A percentile compares a stretch with the other conserved stretches of the same genome.
Conservation (phyloP, 345 rosid genomes). For the Isatis tinctoria region DNA sequence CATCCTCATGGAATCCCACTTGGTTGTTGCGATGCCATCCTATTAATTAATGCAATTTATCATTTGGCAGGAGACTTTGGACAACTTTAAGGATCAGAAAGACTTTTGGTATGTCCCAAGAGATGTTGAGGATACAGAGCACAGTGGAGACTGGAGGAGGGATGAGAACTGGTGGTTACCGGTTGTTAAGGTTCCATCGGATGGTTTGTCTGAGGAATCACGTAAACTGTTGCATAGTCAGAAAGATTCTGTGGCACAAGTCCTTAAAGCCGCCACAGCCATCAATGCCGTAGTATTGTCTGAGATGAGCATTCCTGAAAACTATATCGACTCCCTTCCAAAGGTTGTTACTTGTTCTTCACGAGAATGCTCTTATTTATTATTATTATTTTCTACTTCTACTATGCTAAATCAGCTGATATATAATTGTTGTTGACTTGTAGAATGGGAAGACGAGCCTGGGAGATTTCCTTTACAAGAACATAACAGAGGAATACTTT, state of each 20-base stretch:
- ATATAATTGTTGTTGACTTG: background rate
- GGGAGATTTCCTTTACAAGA: conserved; percentile 74
- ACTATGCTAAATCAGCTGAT: background rate
- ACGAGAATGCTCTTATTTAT: background rate
- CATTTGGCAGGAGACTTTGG: conserved; percentile 59
- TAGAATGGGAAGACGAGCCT: conserved; percentile 90
- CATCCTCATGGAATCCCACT: background rate
- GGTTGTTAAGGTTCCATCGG: conserved; percentile 56
- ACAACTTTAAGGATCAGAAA: conserved; percentile 57
- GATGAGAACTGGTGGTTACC: conserved; percentile 96
- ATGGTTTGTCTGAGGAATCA: conserved; percentile 60
- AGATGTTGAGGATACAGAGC: conserved; percentile 44
- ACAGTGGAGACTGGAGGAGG: conserved; percentile 35
- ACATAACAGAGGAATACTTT: conserved; percentile 74
- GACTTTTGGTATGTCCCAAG: conserved; percentile 90
- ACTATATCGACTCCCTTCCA: conserved; percentile 85
- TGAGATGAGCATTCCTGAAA: conserved; percentile 85
- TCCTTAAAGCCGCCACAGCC: conserved; percentile 85
- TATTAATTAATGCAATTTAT: conserved; percentile 5
- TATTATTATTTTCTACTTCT: background rate
- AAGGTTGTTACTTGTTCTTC: conserved; percentile 42
- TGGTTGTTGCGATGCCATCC: background rate
- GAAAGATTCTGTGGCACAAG: conserved; percentile 85
- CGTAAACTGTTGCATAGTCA: conserved; percentile 62
- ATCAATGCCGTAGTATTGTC: conserved; percentile 78